Conservation (phyloP, 352 stramenopile species). For the Globisporangium spinosum region DNA sequence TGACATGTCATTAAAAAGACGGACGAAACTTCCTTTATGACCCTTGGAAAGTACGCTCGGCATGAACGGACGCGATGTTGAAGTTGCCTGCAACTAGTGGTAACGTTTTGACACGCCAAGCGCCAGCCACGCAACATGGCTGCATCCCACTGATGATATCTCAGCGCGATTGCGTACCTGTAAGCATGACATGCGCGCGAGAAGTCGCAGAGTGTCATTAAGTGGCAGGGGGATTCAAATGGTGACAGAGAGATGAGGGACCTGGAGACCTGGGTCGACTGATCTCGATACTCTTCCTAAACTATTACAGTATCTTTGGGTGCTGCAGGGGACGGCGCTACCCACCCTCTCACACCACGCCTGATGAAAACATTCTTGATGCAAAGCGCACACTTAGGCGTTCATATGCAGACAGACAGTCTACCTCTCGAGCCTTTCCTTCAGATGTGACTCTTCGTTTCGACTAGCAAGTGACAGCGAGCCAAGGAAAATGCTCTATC, state of each 20-base stretch:
- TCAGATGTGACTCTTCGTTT: neutral
- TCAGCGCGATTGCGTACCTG: neutral
- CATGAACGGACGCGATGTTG: neutral
- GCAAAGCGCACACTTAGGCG: no score
- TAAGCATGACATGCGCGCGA: neutral
- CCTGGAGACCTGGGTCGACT: neutral
- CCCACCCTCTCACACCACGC: neutral
- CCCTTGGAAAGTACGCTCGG: neutral
- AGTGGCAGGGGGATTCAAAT: neutral
- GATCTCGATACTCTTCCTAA: neutral
- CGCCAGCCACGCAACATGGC: neutral
- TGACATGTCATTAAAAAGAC: neutral
- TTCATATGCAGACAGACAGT: neutral
- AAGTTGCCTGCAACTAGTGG: neutral
- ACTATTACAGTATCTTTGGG: neutral
- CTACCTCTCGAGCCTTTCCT: neutral
- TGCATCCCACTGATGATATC: neutral
- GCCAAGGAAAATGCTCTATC: neutral
- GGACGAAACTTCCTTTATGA: neutral
- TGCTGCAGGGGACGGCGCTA: neutral
- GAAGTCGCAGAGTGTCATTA: neutral
- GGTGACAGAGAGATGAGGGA: neutral
- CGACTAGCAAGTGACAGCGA: neutral
- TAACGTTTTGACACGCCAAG: neutral
- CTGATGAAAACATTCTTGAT: neutral